Conservation (phyloP, 176 grass and related monocot species). For the Tuctoria greenei region DNA sequence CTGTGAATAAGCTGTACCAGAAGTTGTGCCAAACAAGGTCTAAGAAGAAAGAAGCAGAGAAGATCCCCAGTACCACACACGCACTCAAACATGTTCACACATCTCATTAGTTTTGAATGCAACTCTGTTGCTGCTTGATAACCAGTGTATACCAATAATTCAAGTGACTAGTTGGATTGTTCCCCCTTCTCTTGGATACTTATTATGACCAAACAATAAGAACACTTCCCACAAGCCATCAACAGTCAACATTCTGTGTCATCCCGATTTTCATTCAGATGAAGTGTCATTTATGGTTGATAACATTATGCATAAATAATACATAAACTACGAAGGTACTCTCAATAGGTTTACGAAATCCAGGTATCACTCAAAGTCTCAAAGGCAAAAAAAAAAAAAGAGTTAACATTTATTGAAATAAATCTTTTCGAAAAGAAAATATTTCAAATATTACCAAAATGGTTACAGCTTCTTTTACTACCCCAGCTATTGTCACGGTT, state of each 20-base stretch:
- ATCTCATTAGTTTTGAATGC: neutral
- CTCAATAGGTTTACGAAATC: constrained; percentile 4
- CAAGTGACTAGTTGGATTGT: neutral
- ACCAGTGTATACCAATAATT: constrained; percentile 7
- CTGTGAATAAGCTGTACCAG: no score
- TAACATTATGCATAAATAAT: constrained; percentile 17
- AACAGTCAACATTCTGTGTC: constrained; percentile 7
- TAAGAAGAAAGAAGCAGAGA: no score
- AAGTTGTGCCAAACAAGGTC: no score
- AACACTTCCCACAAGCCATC: neutral
- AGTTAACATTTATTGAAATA: neutral
- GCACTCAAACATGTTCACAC: no score
- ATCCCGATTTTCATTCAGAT: neutral
- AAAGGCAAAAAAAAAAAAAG: neutral
- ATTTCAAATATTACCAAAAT: constrained; percentile 73
- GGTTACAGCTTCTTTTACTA: constrained; percentile 99
- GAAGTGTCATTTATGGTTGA: constrained; percentile 23
- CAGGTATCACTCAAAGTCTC: constrained; percentile 2
- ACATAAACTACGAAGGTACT: constrained; percentile 14
- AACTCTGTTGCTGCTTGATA: constrained; percentile 14
- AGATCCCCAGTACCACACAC: no score
- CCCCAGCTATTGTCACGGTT: constrained; percentile 96
- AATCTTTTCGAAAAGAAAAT: neutral
- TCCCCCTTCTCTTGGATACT: constrained; percentile 7
- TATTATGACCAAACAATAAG: constrained; percentile 6